Percentiles rank a stretch among this genome's conserved stretches.
These are phyloP conservation scores for Silene noctiflora DNA, from an alignment of 179 eudicot species.

Conservation along the genomic window DNA sequence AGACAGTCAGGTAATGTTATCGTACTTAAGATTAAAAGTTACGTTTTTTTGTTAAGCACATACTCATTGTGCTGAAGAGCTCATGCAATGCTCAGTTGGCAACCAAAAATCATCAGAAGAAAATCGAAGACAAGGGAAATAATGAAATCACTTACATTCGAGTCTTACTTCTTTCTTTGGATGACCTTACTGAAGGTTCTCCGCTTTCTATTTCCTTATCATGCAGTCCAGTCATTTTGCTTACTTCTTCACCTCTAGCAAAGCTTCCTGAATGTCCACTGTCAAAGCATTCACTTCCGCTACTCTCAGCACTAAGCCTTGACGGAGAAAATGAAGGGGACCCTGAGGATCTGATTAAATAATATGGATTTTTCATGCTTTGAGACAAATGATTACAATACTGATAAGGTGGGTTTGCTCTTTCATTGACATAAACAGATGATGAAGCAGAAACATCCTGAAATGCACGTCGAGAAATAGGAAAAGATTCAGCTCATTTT, in stretches of 20 bases:
- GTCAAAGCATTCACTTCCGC: constrained; percentile 37
- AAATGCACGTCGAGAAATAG: neutral
- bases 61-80: too few relatives aligned
- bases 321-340: constrained; percentile 39
- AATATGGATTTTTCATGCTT: constrained; percentile 21
- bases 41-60: too few relatives aligned
- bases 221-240: constrained; percentile 16
- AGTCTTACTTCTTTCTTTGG: constrained; percentile 45
- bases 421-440: constrained; percentile 6
- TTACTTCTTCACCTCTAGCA: constrained; percentile 9
- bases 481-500: neutral
- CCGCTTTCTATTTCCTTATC: constrained; percentile 20
- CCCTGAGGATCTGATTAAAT: constrained; percentile 28
- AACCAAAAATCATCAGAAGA: neutral
- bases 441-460: constrained; percentile 36
- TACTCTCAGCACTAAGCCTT: constrained; percentile 42
- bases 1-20: too few relatives aligned
- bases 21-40: too few relatives aligned
- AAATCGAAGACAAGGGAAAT: neutral
- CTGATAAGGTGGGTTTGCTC: constrained; percentile 16
- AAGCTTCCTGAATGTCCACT: constrained; percentile 29
- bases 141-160: constrained; percentile 35
- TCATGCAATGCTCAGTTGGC: too few relatives aligned
- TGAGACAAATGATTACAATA: constrained; percentile 10
- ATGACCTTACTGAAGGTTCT: constrained; percentile 13